Evolutionary conservation across 2,329 filamentous ascomycete species (phyloP), one percentile per base, ranked within the genome.

Genomic region (Rhinocladiella similis): DNA sequence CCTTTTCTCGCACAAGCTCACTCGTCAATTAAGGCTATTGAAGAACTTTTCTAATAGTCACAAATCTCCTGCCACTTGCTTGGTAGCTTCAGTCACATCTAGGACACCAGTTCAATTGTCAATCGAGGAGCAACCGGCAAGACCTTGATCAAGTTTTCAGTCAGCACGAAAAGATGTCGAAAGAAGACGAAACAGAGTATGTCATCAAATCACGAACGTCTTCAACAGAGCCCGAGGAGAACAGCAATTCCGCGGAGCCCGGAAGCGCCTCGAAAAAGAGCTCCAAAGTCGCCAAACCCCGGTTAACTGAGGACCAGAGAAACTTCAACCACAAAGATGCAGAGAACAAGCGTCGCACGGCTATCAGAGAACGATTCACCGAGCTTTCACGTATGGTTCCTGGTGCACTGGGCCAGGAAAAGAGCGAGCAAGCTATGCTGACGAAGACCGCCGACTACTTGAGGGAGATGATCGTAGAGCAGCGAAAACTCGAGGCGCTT

Each of bases 371-470:
- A 56, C 90, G 89, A 54, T 96, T 95, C 70, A 90, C 96, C 71
- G 83, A 86, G 33, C 81, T 96, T 22, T 89, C 89, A 14, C 83
- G 86, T 51, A 80, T 95, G 29, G 90, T 96, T 1, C 91, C 91
- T 0, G 90, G 89, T 0, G 80, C 95, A 51, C 83, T 90, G 66
- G 91, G 91, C 1, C 88, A 92, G 67, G 91, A 89, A 1, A 85
- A 91, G 45, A 94, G 90, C 62, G 91, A 96, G 71, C 90, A 89
- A 25, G 79, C 91, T 16, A 90, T 96, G n/a, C 78, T 96, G 19
- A 84, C 86, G 61, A 82, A 82, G 62, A 88, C 87, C 0, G 83
- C 88, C 27, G 84, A 87, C 13, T 87, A 80, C 60, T 86, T 89
- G 67, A 78, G 78, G 41, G 74, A 84, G 59, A 78, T 86, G 68